A percentile compares a stretch with the other conserved stretches of the same genome.
Conservation (phyloP, 2,329 filamentous ascomycete species). For the Colletotrichum sp. region DNA sequence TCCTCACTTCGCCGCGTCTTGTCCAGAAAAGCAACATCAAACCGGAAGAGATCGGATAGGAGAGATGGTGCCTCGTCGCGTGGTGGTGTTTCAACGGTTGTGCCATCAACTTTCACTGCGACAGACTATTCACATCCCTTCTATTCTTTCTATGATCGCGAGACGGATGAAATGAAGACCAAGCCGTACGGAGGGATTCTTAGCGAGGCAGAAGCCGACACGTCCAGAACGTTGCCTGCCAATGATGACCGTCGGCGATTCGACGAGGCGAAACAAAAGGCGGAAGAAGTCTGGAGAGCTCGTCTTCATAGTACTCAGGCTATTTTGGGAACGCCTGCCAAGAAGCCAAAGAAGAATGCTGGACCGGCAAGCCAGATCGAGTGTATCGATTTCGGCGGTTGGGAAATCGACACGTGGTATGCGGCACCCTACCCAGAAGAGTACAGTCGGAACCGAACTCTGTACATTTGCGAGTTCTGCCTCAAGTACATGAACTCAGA, state of each 20-base stretch:
- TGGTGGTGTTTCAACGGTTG: conserved; percentile 24
- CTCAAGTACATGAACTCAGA: conserved; percentile 99
- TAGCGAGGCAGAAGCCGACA: conserved; percentile 88
- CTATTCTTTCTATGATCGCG: conserved; percentile 87
- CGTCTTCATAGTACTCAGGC: conserved; percentile 65
- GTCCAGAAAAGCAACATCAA: conserved; percentile 56
- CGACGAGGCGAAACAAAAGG: conserved; percentile 86
- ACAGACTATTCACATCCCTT: conserved; percentile 75
- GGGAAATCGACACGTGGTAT: conserved; percentile 99
- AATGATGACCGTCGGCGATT: conserved; percentile 84
- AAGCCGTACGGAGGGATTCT: conserved; percentile 97
- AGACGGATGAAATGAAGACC: conserved; percentile 85
- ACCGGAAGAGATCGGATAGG: conserved; percentile 52
- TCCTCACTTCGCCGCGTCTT: conserved; percentile 66
- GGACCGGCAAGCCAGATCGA: conserved; percentile 96
- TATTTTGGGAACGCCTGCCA: conserved; percentile 65
- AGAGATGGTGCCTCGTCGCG: conserved; percentile 32
- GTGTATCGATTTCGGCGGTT: conserved; percentile 96
- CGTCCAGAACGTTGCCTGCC: conserved; percentile 83
- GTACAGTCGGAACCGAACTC: conserved; percentile 92
- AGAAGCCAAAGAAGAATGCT: conserved; percentile 76
- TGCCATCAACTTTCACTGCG: conserved; percentile 38
- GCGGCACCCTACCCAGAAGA: conserved; percentile 97
- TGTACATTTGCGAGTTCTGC: conserved; percentile 99
- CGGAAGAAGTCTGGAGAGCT: conserved; percentile 89